These are phyloP conservation scores for Gnaphalium uliginosum DNA, from an alignment of 129 eudicot genomes.

Conservation along the genomic window DNA sequence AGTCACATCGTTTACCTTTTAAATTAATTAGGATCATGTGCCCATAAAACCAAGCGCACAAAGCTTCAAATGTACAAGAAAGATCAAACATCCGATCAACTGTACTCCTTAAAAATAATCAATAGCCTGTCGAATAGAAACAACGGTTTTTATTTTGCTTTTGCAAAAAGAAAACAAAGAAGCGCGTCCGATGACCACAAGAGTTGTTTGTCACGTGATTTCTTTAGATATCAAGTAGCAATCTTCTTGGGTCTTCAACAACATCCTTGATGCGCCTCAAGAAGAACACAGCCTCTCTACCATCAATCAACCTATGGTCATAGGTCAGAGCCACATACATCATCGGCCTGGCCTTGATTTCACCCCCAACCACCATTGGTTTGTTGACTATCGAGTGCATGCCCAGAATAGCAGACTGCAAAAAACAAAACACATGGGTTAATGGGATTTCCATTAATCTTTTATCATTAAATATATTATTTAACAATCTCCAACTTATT, in stretches of 20 bases:
- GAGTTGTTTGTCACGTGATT: background rate
- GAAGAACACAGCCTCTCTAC: constrained; percentile 80
- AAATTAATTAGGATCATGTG: background rate
- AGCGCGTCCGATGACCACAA: background rate
- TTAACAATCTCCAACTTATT: background rate
- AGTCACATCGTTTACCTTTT: background rate
- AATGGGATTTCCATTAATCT: background rate
- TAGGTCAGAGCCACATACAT: constrained; percentile 73
- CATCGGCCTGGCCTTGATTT: constrained; percentile 59
- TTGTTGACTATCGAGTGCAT: constrained; percentile 78
- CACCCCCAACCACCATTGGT: constrained; percentile 70
- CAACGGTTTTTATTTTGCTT: constrained; percentile 23
- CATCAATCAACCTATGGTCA: constrained; percentile 75
- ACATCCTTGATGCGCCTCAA: constrained; percentile 76
- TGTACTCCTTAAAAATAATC: constrained; percentile 18
- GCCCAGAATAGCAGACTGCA: constrained; percentile 72
- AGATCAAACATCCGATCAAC: constrained; percentile 10
- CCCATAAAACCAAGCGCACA: constrained; percentile 15
- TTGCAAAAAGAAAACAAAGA: constrained; percentile 20
- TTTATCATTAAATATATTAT: background rate
- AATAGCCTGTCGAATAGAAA: constrained; percentile 12
- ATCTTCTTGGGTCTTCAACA: constrained; percentile 70
- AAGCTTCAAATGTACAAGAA: constrained; percentile 25
- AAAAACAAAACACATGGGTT: constrained; percentile 6
- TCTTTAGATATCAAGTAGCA: constrained; percentile 60